Base-by-base conservation (phyloP, 169 alveolate genomes). In the Plasmodium inui region DNA sequence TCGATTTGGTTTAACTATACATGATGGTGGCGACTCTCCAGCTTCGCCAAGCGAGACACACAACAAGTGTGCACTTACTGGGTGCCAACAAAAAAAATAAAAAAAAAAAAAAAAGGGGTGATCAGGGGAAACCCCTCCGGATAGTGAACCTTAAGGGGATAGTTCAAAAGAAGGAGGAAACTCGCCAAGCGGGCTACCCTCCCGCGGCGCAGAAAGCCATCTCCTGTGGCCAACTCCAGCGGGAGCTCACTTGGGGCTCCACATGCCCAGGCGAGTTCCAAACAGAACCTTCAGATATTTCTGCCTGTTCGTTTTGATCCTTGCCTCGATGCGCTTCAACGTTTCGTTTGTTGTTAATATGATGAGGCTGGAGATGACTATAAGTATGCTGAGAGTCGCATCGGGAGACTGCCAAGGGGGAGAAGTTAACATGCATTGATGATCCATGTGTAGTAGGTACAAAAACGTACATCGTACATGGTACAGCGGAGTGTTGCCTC, bases 221-320 rank as follows among this genome's bases (percentile, higher is more conserved):
- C 19, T 46, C 4, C 0, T 46, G n/a, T 12, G 6, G 17, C 19
- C 57, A 41, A 46, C 57, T 12, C 19, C 57, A 1, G 61, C 22
- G 6, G 61, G 61, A 50, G 0, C 37, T 76, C 57, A 93, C 61
- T 93, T 93, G 7, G 96, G 96, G 22, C 94, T 84, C 96, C 96
- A 93, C 96, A 93, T 93, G 44, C 96, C 96, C 55, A 93, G 81
- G 12, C 96, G 93, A 0, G 96, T 93, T 2, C 91, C 92, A 85
- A 93, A 93, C 76, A 93, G 30, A 71, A 93, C 92, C 78, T 79
- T 84, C 82, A 93, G 76, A 71, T 84, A 93, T 72, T 93, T 93
- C 50, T 93, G 96, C 19, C 83, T 44, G 32, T 85, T 76, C 46
- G 61, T 80, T 84, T 93, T 83, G 55, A 53, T 55, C 80, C 73